A percentile compares a stretch with the other conserved stretches of the same genome.
Evolutionary conservation across 2,329 filamentous ascomycete species (phyloP).

Genomic region (Colletotrichum cereale): DNA sequence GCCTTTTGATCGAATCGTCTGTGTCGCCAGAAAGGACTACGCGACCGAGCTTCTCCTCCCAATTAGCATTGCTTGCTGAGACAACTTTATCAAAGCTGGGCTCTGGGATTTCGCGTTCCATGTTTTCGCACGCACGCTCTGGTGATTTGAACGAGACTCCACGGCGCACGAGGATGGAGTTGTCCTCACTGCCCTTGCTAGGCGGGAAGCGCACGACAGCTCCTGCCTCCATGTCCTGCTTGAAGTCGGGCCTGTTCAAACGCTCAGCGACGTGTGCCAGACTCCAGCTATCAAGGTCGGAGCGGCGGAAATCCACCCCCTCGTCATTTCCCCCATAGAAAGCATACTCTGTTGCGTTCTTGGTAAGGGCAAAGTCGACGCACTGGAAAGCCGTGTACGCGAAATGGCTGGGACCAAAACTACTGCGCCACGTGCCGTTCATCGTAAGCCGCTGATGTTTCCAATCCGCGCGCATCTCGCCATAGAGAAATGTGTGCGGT

Average conservation of each 20-base stretch:
- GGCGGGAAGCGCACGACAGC: conserved; percentile 12
- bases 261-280: background rate
- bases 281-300: conserved; percentile 2
- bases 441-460: background rate
- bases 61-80: background rate
- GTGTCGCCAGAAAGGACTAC: conserved; percentile 5
- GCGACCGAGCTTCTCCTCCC: conserved; percentile 14
- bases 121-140: conserved; percentile 8
- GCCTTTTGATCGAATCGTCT: background rate
- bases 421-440: conserved; percentile 23
- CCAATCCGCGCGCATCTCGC: conserved; percentile 20
- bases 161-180: background rate
- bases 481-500: background rate
- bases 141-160: conserved; percentile 12
- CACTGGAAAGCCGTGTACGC: conserved; percentile 17
- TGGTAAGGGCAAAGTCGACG: background rate
- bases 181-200: background rate
- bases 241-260: background rate
- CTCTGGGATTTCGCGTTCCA: conserved; percentile 12
- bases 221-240: conserved; percentile 4
- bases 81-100: conserved; percentile 18
- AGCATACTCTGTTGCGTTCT: background rate
- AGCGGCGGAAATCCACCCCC: background rate
- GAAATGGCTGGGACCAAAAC: conserved; percentile 9
- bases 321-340: conserved; percentile 15